A percentile compares a stretch with the other conserved stretches of the same genome.
phyloP scores from a whole-genome alignment of 2,329 filamentous ascomycete species.

The Sordariomycetes sp. region DNA sequence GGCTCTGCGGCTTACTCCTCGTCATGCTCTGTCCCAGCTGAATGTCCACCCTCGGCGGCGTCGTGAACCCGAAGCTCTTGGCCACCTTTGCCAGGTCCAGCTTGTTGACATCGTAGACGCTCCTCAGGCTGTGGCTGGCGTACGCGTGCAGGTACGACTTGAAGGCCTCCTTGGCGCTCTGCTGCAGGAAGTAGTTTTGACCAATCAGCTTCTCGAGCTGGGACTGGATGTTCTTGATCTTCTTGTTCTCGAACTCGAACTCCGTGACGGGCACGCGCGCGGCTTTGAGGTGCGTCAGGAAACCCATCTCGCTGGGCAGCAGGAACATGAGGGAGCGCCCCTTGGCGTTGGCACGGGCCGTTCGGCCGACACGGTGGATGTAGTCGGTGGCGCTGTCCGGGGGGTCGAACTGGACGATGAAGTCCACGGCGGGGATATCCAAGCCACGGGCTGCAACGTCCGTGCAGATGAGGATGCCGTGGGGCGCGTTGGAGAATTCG shows the following conservation, averaged over 20 bases:
- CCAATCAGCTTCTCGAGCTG: conserved; percentile 91
- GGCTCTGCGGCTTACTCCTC: conserved; percentile 55
- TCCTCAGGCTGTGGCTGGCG: conserved; percentile 56
- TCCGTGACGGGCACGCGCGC: conserved; percentile 90
- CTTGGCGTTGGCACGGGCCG: conserved; percentile 73
- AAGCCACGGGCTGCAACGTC: conserved; percentile 92
- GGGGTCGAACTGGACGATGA: conserved; percentile 92
- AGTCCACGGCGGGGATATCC: conserved; percentile 93
- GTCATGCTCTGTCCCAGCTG: conserved; percentile 73
- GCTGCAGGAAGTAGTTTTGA: conserved; percentile 96
- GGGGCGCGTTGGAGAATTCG: conserved; percentile 71
- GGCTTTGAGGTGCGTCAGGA: conserved; percentile 83
- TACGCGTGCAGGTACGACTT: conserved; percentile 92
- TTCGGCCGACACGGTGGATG: conserved; percentile 93
- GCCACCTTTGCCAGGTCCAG: conserved; percentile 76
- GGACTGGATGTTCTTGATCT: conserved; percentile 82
- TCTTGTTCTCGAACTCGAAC: conserved; percentile 88
- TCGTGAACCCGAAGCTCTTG: conserved; percentile 72
- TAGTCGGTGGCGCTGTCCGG: conserved; percentile 87
- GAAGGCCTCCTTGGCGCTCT: conserved; percentile 71
- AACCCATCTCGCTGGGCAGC: conserved; percentile 84
- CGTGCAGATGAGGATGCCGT: conserved; percentile 88
- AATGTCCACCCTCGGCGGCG: conserved; percentile 76
- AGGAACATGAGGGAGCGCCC: conserved; percentile 89
- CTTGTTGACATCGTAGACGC: conserved; percentile 70